A percentile compares a stretch with the other conserved stretches of the same genome.
Evolutionary conservation across 1,139 yeast species (phyloP).

Genomic region (Diutina neorugosa): DNA sequence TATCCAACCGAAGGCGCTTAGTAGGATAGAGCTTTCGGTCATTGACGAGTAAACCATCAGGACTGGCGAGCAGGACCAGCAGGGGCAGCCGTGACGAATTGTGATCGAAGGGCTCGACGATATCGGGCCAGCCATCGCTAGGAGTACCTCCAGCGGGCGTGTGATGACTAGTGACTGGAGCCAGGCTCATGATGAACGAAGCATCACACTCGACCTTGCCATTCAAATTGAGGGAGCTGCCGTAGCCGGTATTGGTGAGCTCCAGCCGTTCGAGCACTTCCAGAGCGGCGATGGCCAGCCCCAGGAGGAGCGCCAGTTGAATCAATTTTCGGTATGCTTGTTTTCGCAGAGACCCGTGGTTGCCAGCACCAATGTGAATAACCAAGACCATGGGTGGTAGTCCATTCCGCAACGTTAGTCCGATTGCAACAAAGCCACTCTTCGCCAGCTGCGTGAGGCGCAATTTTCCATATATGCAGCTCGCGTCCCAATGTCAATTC

Average conservation of each 20-base stretch:
- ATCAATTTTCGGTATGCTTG: constrained; percentile 15
- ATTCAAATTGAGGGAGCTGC: neutral
- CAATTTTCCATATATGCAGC: neutral
- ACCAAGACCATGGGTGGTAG: constrained; percentile 8
- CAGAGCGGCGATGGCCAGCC: neutral
- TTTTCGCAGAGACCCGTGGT: constrained; percentile 12
- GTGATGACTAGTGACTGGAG: neutral
- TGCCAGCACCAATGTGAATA: constrained; percentile 32
- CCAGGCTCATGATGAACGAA: neutral
- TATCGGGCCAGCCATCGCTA: neutral
- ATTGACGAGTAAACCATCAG: neutral
- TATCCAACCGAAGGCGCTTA: neutral
- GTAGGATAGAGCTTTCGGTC: neutral
- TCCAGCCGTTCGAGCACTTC: constrained; percentile 3
- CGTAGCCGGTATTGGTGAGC: constrained; percentile 5
- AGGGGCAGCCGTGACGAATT: neutral
- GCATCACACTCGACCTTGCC: constrained; percentile 5
- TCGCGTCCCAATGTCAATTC: neutral
- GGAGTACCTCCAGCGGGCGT: neutral
- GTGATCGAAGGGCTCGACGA: neutral
- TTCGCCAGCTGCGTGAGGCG: neutral
- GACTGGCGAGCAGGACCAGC: neutral
- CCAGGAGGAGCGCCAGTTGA: constrained; percentile 11
- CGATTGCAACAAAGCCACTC: neutral
- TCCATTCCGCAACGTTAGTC: neutral